A percentile compares a stretch with the other conserved stretches of the same genome.
Conservation (phyloP, 257 asterid genomes). For the Nicotiana otophora region DNA sequence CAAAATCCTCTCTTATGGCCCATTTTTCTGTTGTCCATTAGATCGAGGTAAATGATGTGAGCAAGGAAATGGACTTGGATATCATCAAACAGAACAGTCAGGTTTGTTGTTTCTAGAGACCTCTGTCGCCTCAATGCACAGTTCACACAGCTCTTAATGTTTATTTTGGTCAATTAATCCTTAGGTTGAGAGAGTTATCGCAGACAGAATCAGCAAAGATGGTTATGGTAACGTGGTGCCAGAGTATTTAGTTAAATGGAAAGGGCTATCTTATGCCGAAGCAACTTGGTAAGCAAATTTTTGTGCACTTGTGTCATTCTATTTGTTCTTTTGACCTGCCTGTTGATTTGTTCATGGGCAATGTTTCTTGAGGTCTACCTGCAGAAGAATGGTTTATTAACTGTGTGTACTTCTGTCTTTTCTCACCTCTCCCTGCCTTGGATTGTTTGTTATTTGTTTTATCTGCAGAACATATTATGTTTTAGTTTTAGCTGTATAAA, state of each 20-base stretch:
- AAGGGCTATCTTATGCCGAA: constrained; percentile 97
- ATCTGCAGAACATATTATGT: not conserved
- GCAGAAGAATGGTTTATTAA: not conserved
- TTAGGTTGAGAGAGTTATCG: constrained; percentile 92
- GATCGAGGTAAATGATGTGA: constrained; percentile 98
- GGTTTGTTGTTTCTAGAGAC: constrained; percentile 35
- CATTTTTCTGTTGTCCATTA: constrained; percentile 18
- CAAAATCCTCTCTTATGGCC: not conserved
- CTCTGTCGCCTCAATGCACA: constrained; percentile 1
- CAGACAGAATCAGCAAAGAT: constrained; percentile 78
- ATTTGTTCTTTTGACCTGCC: not conserved
- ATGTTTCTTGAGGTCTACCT: not conserved
- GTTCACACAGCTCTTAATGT: constrained; percentile 1
- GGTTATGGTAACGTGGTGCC: constrained; percentile 73
- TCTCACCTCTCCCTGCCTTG: not conserved
- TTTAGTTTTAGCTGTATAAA: constrained; percentile 1
- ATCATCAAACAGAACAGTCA: constrained; percentile 88
- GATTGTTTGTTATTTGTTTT: not conserved
- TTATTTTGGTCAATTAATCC: constrained; percentile 21
- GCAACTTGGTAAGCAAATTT: constrained; percentile 69
- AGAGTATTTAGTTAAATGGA: constrained; percentile 97
- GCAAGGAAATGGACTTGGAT: constrained; percentile 99
- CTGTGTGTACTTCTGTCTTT: not conserved
- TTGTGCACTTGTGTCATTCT: not conserved
- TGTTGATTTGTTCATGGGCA: not conserved